A percentile compares a stretch with the other conserved stretches of the same genome.
Evolutionary conservation across 2,329 filamentous ascomycete species (phyloP).

Genomic region (Tolypocladium tropicale): DNA sequence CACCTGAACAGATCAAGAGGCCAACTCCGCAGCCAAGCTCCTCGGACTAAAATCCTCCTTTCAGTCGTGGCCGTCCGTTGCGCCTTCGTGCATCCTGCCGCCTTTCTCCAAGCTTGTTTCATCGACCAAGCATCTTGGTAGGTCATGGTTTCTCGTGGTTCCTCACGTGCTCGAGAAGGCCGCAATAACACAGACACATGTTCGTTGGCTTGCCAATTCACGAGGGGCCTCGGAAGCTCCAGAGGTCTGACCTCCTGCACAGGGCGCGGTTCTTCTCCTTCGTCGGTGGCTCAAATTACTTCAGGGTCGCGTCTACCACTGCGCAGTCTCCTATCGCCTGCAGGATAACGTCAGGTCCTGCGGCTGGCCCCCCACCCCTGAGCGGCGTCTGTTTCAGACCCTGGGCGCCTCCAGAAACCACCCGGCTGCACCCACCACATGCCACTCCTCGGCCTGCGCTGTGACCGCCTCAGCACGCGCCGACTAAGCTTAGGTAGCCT

Average conservation of each 20-base stretch:
- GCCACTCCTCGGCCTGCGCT: background rate
- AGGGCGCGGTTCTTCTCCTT: background rate
- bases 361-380: background rate
- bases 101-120: background rate
- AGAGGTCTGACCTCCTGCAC: background rate
- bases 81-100: background rate
- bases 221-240: background rate
- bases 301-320: background rate
- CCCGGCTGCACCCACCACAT: background rate
- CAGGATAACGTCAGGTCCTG: background rate
- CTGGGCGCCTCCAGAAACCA: background rate
- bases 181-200: too few relatives aligned
- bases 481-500: background rate
- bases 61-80: background rate
- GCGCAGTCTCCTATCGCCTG: background rate
- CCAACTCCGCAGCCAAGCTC: background rate
- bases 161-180: background rate
- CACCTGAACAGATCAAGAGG: background rate
- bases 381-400: conserved; percentile 9
- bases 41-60: too few relatives aligned
- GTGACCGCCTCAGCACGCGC: background rate
- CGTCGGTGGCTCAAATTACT: background rate
- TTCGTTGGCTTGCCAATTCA: too few relatives aligned
- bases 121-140: background rate
- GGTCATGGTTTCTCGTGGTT: too few relatives aligned